Evolutionary conservation across 1,284 basidiomycete genomes (phyloP), one percentile per base, ranked within the genome.

Genomic region (Neolentinus lepideus): DNA sequence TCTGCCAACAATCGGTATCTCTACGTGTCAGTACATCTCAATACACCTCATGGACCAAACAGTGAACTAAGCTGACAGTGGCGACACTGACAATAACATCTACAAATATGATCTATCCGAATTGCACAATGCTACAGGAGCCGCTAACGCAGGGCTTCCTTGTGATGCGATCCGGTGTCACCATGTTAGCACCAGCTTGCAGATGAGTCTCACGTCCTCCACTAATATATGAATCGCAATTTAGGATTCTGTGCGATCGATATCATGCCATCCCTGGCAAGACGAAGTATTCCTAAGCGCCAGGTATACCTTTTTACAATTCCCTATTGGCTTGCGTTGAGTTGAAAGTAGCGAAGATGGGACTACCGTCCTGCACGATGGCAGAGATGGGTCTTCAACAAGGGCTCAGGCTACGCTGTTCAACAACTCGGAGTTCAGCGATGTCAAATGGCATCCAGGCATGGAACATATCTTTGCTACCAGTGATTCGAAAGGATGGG

Each of bases 261-360:
- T 89, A 35, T 75, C 83, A 1, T 81, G 81, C 53, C 85, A 87
- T 64, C 80, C 85, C 11, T 69, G 69, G 33, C 76, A 83, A 52
- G 87, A 90, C 24, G 77, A 85, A 22, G 59, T 89, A 1, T 83
- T 87, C 60, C 63, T 91, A 55, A 86, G 79, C 56, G 85, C 79
- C 12, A 79, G 84, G 88, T 83, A 62, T 45, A 16, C 71, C 61
- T 52, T 46, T 25, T 29, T 27, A 24, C 57, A 21, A 33, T 52
- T 29, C 27, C 33, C 11, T 56, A 45, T 4, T 24, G n/a, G 12
- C 48, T 6, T 48, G 46, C 16, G 21, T 35, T 58, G 19, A 19
- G 51, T 36, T n/a, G 43, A 25, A 27, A 27, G 48, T 53, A 83
- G 88, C 59, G 83, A 89, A 65, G 85, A 89, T 62, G 89, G 89